A percentile compares a stretch with the other conserved stretches of the same genome.
phyloP scores from a whole-genome alignment of 371 early-diverging fungal species.

The Parasitella parasitica region DNA sequence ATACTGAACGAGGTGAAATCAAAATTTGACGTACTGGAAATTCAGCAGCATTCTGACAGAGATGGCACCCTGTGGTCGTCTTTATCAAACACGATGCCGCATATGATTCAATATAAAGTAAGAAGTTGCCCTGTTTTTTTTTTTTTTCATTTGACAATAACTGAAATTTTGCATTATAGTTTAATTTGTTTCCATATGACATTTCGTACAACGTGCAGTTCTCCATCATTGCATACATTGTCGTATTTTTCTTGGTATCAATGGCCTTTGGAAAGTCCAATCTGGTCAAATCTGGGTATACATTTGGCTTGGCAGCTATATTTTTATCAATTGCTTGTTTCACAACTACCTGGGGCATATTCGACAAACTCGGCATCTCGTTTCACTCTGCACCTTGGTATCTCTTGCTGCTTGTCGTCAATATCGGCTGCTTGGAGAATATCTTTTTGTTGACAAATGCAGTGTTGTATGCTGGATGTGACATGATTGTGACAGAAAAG shows the following conservation, averaged over 20 bases:
- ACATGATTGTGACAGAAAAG: constrained; percentile 68
- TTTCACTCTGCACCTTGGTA: constrained; percentile 49
- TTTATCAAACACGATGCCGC: constrained; percentile 12
- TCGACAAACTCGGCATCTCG: constrained; percentile 20
- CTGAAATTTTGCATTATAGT: constrained; percentile 7
- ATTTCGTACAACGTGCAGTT: constrained; percentile 22
- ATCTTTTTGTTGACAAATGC: constrained; percentile 69
- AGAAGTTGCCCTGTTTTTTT: too few species aligned
- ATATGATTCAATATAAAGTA: constrained; percentile 36
- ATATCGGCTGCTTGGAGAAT: constrained; percentile 74
- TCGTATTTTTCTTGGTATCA: constrained; percentile 62
- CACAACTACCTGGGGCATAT: constrained; percentile 33
- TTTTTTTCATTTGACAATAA: too few species aligned
- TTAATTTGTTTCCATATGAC: constrained; percentile 30
- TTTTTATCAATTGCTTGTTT: constrained; percentile 34
- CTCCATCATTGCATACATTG: constrained; percentile 17
- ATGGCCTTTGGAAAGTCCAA: constrained; percentile 62
- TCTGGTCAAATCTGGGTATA: constrained; percentile 72
- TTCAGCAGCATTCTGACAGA: background rate
- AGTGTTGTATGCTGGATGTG: constrained; percentile 65
- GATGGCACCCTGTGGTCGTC: constrained; percentile 9
- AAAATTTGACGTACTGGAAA: constrained; percentile 9
- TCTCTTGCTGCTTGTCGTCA: constrained; percentile 66
- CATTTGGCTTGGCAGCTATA: constrained; percentile 68
- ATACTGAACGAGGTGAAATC: constrained; percentile 14